Evolutionary conservation across 2,329 filamentous ascomycete species (phyloP), one percentile per base, ranked within the genome.

Genomic region (Sclerotinia sclerotiorum): DNA sequence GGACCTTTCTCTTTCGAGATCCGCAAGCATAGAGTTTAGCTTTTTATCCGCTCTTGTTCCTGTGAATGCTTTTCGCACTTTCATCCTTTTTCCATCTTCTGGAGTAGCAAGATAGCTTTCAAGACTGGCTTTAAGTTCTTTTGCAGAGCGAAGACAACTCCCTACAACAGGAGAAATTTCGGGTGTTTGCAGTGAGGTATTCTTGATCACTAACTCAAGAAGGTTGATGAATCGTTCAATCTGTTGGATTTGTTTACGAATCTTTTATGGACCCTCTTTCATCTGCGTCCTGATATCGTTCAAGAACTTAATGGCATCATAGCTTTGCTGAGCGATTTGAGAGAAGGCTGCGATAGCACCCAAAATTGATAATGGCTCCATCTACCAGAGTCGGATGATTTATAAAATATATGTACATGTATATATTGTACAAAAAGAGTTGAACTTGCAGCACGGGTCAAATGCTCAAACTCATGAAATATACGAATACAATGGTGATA

Each of bases 311-410:
- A 65, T 48, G 21, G 63, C 19, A 27, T 56, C 21, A 13, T 39
- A 32, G 21, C 60, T 46, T 52, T 69, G 69, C n/a, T 56, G 27
- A 1, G 51, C 61, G 13, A 70, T 57, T 32, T 66, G 55, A 39
- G 67, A 55, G n/a, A 42, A 62, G 27, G 68, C 58, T 49, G 68
- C 63, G 21, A 55, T 44, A 19, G 62, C 67, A 27, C 69, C 69
- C 17, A 70, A 24, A 19, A 68, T n/a, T 19, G 49, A 49, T 11
- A 65, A 19, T 35, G 65, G 68, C 42, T 70, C 60, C 65, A 69
- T 69, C 24, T 39, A 27, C 5, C 6, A 48, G 46, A 61, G 11
- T 17, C 58, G 35, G 21, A n/a, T 32, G 1, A 32, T 61, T 32
- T n/a, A 1, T 32, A n/a, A 6, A 6, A n/a, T 13, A 46, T n/a